A percentile compares a stretch with the other conserved stretches of the same genome.
Conservation (phyloP, 352 stramenopile species). For the Phytophthora kernoviae region DNA sequence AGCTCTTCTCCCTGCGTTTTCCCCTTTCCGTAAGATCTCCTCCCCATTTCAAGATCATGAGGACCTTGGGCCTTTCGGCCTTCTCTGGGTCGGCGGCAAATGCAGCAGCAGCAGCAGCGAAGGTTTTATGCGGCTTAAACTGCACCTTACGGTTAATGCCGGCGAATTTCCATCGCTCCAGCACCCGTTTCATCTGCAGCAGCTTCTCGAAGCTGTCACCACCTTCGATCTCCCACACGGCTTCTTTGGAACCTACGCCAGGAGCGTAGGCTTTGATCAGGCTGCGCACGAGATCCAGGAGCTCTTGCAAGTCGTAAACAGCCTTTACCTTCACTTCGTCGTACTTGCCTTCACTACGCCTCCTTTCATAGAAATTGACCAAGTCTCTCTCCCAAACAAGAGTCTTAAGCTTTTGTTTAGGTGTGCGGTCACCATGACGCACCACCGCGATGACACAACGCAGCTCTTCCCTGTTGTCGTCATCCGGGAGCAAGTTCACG, state of each 20-base stretch:
- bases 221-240: slow-evolving; percentile 85
- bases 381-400: slow-evolving; percentile 87
- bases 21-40: slow-evolving; percentile 98
- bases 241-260: slow-evolving; percentile 78
- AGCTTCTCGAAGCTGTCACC: slow-evolving; percentile 93
- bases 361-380: slow-evolving; percentile 82
- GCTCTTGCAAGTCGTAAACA: slow-evolving; percentile 77
- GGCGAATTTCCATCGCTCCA: slow-evolving; percentile 97
- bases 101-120: slow-evolving; percentile 44
- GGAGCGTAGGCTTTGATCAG: slow-evolving; percentile 86
- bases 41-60: slow-evolving; percentile 99
- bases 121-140: slow-evolving; percentile 80
- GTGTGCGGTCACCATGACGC: slow-evolving; percentile 98
- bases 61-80: slow-evolving; percentile 85
- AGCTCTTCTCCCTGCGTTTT: slow-evolving; percentile 95
- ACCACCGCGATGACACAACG: slow-evolving; percentile 99
- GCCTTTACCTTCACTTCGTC: slow-evolving; percentile 89
- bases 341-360: slow-evolving; percentile 72
- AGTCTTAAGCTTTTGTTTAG: slow-evolving; percentile 99
- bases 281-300: slow-evolving; percentile 79
- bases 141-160: slow-evolving; percentile 98
- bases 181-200: slow-evolving; percentile 95
- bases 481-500: slow-evolving; percentile 40
- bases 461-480: slow-evolving; percentile 95
- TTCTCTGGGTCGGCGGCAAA: slow-evolving; percentile 19